Percentiles rank a stretch among this genome's conserved stretches.
Conservation (phyloP, 306 rosid genomes). For the Vigna unguiculata region DNA sequence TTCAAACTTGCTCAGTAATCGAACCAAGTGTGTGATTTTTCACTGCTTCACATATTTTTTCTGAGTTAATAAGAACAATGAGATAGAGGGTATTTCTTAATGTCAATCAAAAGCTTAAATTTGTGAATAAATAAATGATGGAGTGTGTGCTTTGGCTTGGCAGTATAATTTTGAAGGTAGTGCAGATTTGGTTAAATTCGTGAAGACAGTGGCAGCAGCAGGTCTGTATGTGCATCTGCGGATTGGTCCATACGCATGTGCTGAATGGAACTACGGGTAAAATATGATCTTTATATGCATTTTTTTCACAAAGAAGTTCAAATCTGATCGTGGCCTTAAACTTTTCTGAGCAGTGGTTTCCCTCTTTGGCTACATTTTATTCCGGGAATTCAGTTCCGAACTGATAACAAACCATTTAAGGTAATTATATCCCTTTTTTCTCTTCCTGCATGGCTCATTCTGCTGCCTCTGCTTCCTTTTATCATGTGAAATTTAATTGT, state of each 20-base stretch:
- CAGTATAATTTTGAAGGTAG: conserved; percentile 86
- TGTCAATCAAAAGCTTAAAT: neutral
- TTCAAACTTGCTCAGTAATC: neutral
- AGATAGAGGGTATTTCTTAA: conserved; percentile 11
- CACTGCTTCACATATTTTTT: neutral
- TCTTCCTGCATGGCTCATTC: neutral
- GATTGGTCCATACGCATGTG: conserved; percentile 94
- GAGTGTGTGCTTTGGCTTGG: conserved; percentile 30
- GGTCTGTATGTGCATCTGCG: conserved; percentile 88
- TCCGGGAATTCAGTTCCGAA: conserved; percentile 77
- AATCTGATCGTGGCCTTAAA: conserved; percentile 20
- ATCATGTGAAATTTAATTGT: neutral
- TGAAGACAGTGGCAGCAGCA: conserved; percentile 80
- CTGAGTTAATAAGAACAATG: conserved; percentile 9
- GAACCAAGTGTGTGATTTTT: too few relatives aligned
- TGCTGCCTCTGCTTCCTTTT: neutral
- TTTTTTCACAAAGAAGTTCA: neutral
- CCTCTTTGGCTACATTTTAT: conserved; percentile 93
- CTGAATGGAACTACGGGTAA: conserved; percentile 99
- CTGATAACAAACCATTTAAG: conserved; percentile 84
- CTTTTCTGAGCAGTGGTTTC: conserved; percentile 72
- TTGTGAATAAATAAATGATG: conserved; percentile 11
- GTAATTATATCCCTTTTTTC: conserved; percentile 43
- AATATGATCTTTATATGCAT: neutral
- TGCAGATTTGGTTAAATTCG: conserved; percentile 74